Percentiles rank a stretch among this genome's conserved stretches.
These are phyloP conservation scores for Dendrobium huoshanense DNA, from an alignment of 106 monocot genomes.

Conservation along the genomic window DNA sequence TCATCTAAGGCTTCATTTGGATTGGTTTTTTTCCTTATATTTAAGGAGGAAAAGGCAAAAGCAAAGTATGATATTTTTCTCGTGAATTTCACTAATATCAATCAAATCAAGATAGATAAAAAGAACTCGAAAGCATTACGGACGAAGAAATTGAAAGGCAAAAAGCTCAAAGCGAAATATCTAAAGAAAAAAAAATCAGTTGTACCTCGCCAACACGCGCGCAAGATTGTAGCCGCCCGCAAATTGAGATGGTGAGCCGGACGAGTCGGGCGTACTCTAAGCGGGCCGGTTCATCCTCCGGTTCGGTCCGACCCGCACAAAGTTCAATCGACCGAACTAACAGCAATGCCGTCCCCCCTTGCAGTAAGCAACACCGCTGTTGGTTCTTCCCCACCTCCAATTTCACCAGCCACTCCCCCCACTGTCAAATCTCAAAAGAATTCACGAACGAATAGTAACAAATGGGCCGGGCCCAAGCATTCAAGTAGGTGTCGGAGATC, in stretches of 20 bases:
- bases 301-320: slow-evolving; percentile 20
- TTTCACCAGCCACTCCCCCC: slow-evolving; percentile 35
- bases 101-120: too few species aligned
- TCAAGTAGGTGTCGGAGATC: not conserved
- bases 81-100: too few species aligned
- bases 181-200: too few species aligned
- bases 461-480: not conserved
- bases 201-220: slow-evolving; percentile 3
- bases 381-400: slow-evolving; percentile 1
- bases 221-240: slow-evolving; percentile 21
- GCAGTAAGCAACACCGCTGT: not conserved
- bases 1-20: too few species aligned
- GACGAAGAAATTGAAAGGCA: too few species aligned
- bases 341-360: slow-evolving; percentile 13
- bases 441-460: not conserved
- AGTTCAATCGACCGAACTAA: slow-evolving; percentile 28
- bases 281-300: not conserved
- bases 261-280: slow-evolving; percentile 15
- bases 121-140: too few species aligned
- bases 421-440: slow-evolving; percentile 11
- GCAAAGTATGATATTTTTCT: too few species aligned
- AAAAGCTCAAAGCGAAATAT: too few species aligned
- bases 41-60: too few species aligned
- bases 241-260: slow-evolving; percentile 20
- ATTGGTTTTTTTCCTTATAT: too few species aligned